These are phyloP conservation scores for Vicia sativa DNA, from an alignment of 306 rosid species.

Conservation along the genomic window DNA sequence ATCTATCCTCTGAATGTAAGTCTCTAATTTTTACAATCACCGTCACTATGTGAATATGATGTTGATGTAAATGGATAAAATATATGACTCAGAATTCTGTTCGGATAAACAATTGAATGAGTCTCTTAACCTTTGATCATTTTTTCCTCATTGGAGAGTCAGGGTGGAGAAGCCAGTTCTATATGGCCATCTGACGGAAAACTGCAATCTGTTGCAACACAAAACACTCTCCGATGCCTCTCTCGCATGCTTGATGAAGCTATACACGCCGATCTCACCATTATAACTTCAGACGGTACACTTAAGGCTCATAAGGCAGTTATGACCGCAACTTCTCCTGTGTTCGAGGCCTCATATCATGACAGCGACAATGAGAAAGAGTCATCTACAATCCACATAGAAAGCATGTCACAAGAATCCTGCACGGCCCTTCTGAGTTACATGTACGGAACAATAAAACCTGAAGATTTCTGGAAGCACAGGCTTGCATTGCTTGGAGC, in stretches of 20 bases:
- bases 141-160: background rate
- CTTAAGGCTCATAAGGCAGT: conserved; percentile 74
- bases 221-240: conserved; percentile 64
- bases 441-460: conserved; percentile 73
- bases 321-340: conserved; percentile 69
- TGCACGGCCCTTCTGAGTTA: conserved; percentile 61
- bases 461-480: conserved; percentile 79
- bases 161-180: conserved; percentile 64
- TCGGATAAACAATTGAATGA: too few species aligned
- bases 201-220: conserved; percentile 57
- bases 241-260: conserved; percentile 75
- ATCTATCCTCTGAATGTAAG: conserved; percentile 62
- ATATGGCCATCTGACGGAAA: conserved; percentile 67
- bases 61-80: background rate
- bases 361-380: conserved; percentile 53
- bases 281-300: conserved; percentile 57
- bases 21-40: conserved; percentile 29
- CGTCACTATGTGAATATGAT: conserved; percentile 13
- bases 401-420: conserved; percentile 69
- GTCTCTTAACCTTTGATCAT: background rate
- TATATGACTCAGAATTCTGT: background rate
- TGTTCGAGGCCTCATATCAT: conserved; percentile 59
- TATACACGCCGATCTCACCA: conserved; percentile 67
- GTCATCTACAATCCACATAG: conserved; percentile 62
- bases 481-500: conserved; percentile 69